Base-by-base conservation (phyloP, 495 filamentous ascomycete species). In the Hyaloscypha variabilis region DNA sequence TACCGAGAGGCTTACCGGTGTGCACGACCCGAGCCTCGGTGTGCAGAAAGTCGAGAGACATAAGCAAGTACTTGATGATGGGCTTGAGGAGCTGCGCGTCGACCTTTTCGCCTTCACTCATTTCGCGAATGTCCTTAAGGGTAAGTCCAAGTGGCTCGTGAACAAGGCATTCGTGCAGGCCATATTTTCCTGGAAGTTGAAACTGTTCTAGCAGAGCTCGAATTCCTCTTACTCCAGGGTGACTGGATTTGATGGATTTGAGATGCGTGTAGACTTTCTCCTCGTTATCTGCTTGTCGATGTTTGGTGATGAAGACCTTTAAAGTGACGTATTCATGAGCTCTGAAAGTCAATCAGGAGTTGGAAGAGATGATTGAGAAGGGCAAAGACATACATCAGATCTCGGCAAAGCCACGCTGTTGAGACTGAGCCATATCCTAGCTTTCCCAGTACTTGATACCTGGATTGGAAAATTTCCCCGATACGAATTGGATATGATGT, bases 341-440 rank as follows among this genome's bases (percentile, higher is more conserved):
- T 19, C 61, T 64, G 3, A 25, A 36, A 26, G 1, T 8, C 29
- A 46, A 14, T 42, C 14, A 42, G 39, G 13, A 11, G 8, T 2
- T 21, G 26, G 57, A 39, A 13, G n/a, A 39, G 2, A 21, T 30
- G 21, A 55, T 11, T 21, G 19, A 29, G 23, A 57, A 1, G 19
- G 1, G 19, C 2, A 26, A 3, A 42, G 10, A 62, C 63, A 25
- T 63, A 73, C 62, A 74, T 55, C 2, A 79, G 72, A 73, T 81
- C 76, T n/a, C 69, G 73, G n/a, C 73, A 74, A n/a, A 82, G 72
- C 80, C 77, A 85, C 19, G 79, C 74, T 1, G 80, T 83, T 10
- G 81, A 83, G 34, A 56, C 69, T 6, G 71, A 68, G 2, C 80
- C 81, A 70, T 72, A 83, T 23, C 81, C 80, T 24, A 85, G 70